Evolutionary conservation across 129 eudicot species (phyloP).

Genomic region (Flaveria ramosissima): DNA sequence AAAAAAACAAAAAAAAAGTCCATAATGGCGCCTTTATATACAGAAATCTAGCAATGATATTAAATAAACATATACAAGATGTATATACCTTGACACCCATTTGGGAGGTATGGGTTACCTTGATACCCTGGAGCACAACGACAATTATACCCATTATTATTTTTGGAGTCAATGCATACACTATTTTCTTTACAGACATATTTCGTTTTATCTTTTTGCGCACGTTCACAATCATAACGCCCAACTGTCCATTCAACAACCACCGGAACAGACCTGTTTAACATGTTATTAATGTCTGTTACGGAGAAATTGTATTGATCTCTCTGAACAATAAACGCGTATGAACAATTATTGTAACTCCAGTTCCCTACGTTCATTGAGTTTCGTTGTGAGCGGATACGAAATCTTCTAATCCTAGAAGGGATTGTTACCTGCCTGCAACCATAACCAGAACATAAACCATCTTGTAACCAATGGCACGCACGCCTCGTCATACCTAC

Average conservation of each 20-base stretch:
- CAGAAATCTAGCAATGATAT: not conserved
- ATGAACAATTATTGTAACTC: constrained; percentile 33
- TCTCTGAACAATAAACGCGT: constrained; percentile 22
- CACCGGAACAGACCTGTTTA: constrained; percentile 15
- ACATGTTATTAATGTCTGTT: constrained; percentile 15
- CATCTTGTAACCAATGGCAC: not conserved
- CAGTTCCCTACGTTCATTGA: not conserved
- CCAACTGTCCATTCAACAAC: constrained; percentile 32
- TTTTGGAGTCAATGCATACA: not conserved
- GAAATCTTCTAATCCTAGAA: not conserved
- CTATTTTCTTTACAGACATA: constrained; percentile 23
- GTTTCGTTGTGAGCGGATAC: constrained; percentile 26
- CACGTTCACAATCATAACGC: not conserved
- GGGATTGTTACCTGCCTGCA: constrained; percentile 34
- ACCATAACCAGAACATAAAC: constrained; percentile 32
- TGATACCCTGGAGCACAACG: constrained; percentile 20
- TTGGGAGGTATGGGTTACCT: constrained; percentile 29
- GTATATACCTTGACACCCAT: constrained; percentile 28
- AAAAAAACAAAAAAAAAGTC: not conserved
- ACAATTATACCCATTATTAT: constrained; percentile 22
- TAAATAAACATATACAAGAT: not conserved
- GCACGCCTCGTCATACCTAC: constrained; percentile 16
- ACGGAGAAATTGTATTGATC: not conserved
- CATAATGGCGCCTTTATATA: not conserved
- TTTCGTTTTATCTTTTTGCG: not conserved